phyloP scores from a whole-genome alignment of 306 rosid species.

The Vicia villosa region DNA sequence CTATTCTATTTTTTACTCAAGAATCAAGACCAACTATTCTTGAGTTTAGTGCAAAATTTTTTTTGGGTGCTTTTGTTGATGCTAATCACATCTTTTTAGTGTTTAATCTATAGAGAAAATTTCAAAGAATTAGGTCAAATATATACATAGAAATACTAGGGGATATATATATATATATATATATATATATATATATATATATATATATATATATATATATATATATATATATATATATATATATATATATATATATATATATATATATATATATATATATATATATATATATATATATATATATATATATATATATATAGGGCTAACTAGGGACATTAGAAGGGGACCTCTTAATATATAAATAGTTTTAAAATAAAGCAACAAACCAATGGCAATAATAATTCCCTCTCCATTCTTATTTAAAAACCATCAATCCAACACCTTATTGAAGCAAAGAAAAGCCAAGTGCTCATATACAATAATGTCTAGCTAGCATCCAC shows the following conservation, averaged over 20 bases:
- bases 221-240: too few species aligned
- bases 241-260: too few species aligned
- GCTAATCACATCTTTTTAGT: slow-evolving; percentile 64
- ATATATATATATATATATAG: too few species aligned
- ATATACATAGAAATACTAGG: too few species aligned
- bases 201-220: too few species aligned
- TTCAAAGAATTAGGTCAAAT: slow-evolving; percentile 59
- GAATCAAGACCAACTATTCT: slow-evolving; percentile 65
- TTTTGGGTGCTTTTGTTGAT: slow-evolving; percentile 64
- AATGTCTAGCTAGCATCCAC: slow-evolving; percentile 38
- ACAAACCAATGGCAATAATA: slow-evolving; percentile 43
- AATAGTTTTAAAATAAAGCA: slow-evolving; percentile 27
- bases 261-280: too few species aligned
- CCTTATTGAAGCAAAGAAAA: slow-evolving; percentile 46
- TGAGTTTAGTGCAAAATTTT: slow-evolving; percentile 43
- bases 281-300: too few species aligned
- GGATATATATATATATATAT: too few species aligned
- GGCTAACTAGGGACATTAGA: slow-evolving; percentile 40
- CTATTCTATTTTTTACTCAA: slow-evolving; percentile 42
- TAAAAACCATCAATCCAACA: slow-evolving; percentile 52
- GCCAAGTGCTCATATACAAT: not conserved
- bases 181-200: too few species aligned
- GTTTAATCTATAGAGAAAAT: slow-evolving; percentile 42
- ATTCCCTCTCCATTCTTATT: slow-evolving; percentile 52
- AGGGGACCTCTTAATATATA: slow-evolving; percentile 16